Evolutionary conservation across 129 eudicot genomes (phyloP), one percentile per base, ranked within the genome.

Genomic region (Centella asiatica): DNA sequence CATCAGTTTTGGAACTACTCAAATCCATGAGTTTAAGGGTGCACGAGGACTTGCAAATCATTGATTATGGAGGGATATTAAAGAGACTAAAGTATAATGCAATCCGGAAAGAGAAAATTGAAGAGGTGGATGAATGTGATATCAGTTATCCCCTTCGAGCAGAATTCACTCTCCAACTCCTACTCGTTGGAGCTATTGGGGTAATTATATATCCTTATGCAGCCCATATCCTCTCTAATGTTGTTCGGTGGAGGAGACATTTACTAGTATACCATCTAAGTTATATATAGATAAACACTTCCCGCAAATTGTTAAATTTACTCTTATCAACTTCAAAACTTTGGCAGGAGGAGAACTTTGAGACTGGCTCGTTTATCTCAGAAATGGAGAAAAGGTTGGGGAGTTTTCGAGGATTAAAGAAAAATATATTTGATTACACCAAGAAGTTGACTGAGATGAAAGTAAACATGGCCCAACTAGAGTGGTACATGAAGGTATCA

Each of bases 401-500:
- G n/a, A n/a, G n/a, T n/a, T n/a, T n/a, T n/a, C n/a, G n/a, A n/a
- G n/a, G n/a, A n/a, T n/a, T n/a, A n/a, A n/a, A n/a, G n/a, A n/a
- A n/a, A n/a, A n/a, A n/a, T n/a, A n/a, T n/a, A n/a, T n/a, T n/a
- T n/a, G n/a, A n/a, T n/a, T n/a, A n/a, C n/a, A n/a, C n/a, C n/a
- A 70, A 63, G 49, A 64, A 73, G 63, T 77, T 83, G 48, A 76
- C 66, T 24, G 71, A 76, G 1, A 62, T 34, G 58, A 83, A 83
- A 74, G 65, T 54, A 57, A 28, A 27, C 33, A 39, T 83, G 76
- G 60, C 83, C 11, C 52, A 48, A 14, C 60, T 83, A 51, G 89
- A 83, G 63, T 79, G 89, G 89, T 73, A 83, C 62, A 79, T 72
- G 83, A 79, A 66, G 40, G 20, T 3, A 0, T 23, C 69, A 0